Percentiles rank a stretch among this genome's conserved stretches.
These are phyloP conservation scores for Zasmidium angulare DNA, from an alignment of 2,329 filamentous ascomycete genomes.

Conservation along the genomic window DNA sequence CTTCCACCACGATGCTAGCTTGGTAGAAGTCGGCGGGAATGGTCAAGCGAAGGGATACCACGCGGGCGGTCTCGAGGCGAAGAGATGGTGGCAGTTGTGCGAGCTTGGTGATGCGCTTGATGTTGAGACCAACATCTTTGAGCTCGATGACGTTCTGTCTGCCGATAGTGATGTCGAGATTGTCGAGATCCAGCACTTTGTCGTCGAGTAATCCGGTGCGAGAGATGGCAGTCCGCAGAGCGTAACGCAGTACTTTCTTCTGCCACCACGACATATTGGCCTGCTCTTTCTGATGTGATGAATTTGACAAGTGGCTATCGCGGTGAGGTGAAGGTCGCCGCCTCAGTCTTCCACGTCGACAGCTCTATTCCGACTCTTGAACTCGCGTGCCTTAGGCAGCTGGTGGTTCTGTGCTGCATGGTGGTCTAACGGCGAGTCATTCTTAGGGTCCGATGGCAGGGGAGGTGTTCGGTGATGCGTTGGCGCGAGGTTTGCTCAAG, in stretches of 20 bases:
- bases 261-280: constrained; percentile 57
- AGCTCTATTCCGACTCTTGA: constrained; percentile 27
- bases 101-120: constrained; percentile 50
- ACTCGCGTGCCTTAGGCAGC: constrained; percentile 18
- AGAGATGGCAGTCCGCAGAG: constrained; percentile 71
- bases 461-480: background rate
- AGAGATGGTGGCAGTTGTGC: constrained; percentile 69
- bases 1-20: constrained; percentile 77
- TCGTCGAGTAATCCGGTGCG: constrained; percentile 85
- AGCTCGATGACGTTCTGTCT: constrained; percentile 81
- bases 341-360: constrained; percentile 19
- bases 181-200: constrained; percentile 80
- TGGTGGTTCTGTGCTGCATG: background rate
- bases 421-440: background rate
- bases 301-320: no score
- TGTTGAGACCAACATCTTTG: constrained; percentile 76
- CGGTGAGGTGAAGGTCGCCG: background rate
- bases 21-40: constrained; percentile 86
- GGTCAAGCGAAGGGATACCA: constrained; percentile 74
- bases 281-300: no score
- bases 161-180: constrained; percentile 79
- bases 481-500: background rate
- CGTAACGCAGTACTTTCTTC: constrained; percentile 69
- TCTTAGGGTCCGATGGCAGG: background rate
- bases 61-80: constrained; percentile 69